Base-by-base conservation (phyloP, 768 basidiomycete genomes). In the Trametes gibbosa region DNA sequence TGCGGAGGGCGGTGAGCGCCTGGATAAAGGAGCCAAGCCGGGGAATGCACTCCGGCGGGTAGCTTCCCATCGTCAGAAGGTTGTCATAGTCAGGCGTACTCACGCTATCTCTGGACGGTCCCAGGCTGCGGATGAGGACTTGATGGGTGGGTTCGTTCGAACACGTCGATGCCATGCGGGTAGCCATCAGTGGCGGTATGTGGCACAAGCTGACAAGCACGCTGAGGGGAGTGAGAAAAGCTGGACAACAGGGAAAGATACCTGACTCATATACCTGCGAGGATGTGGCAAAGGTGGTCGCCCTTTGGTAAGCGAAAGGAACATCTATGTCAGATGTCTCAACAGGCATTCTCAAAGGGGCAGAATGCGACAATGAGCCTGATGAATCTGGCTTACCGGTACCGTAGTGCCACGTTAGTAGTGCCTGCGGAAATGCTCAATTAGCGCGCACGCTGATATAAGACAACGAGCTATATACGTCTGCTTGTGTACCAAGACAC, bases 121-220 rank as follows among this genome's bases (percentile, higher is more conserved):
- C 58, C 13, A 49, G 19, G 37, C 37, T 49, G 58, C 53, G 58
- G 21, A 59, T 41, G 27, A 59, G 46, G 41, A 52, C 21, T 19
- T 24, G 16, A 19, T 35, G 16, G 16, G 9, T 5, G 23, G 46
- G 9, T 6, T 47, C 46, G n/a, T 27, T 21, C 23, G 35, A 27
- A 24, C 24, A 4, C 12, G 13, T 14, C 9, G 16, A 21, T 24
- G 17, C 16, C 16, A 5, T 37, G 35, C 24, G 46, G 23, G 35
- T 39, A 21, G 46, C 16, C 54, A 56, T 56, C 24, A 21, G 10
- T 13, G 19, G 23, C 16, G 9, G 37, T 13, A 17, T 17, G 54
- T 56, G 54, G 54, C 46, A 8, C 25, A 29, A 24, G 34, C 10
- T 23, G 5, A 13, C 17, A 10, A 17, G 19, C 29, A 32, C 29